Percentiles rank a stretch among this genome's conserved stretches.
Evolutionary conservation across 1,284 basidiomycete genomes (phyloP).

Genomic region (Trichosporon faecale): DNA sequence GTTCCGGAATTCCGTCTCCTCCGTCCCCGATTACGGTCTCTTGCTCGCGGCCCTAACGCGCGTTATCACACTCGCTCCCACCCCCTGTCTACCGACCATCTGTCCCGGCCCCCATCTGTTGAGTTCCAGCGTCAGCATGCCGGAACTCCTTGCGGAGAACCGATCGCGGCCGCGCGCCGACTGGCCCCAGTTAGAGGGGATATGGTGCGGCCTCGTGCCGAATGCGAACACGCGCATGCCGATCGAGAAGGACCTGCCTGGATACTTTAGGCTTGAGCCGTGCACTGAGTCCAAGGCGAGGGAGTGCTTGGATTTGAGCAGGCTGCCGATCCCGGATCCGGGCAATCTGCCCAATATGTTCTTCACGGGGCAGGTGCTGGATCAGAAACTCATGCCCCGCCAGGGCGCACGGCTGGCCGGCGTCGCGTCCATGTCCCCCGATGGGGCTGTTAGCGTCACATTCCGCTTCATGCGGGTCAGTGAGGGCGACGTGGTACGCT

Average conservation of each 20-base stretch:
- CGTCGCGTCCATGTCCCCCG: background rate
- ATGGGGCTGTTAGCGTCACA: background rate
- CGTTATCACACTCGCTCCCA: background rate
- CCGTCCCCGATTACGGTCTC: background rate
- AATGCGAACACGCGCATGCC: background rate
- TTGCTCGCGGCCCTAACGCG: background rate
- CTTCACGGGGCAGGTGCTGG: conserved; percentile 2
- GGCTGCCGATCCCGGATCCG: background rate
- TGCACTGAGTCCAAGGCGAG: background rate
- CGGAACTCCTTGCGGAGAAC: background rate
- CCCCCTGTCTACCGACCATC: background rate
- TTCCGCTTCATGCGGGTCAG: conserved; percentile 1
- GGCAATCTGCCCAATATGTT: background rate
- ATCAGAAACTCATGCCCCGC: background rate
- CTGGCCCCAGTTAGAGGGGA: background rate
- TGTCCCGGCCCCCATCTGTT: background rate
- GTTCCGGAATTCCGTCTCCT: background rate
- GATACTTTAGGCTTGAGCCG: conserved; percentile 1
- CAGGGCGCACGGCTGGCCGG: background rate
- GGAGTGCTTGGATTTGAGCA: background rate
- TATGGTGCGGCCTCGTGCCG: background rate
- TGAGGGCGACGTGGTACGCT: background rate
- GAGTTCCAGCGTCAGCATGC: background rate
- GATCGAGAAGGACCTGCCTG: background rate
- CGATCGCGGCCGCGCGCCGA: background rate